Evolutionary conservation across 2,329 filamentous ascomycete genomes (phyloP).

Genomic region (Colletotrichum brevisporum): DNA sequence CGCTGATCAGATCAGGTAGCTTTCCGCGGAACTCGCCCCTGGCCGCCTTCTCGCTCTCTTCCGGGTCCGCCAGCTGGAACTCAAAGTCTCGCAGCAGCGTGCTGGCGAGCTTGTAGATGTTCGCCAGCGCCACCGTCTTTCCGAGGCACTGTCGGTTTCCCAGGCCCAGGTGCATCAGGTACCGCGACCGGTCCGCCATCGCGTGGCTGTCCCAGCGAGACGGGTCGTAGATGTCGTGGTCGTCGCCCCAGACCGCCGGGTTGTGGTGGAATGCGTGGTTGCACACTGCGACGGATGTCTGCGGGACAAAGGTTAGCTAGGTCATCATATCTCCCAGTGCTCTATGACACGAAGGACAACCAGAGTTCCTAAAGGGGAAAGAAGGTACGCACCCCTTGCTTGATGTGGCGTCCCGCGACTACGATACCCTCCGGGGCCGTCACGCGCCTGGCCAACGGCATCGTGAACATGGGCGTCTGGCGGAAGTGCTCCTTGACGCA

Average conservation of each 20-base stretch:
- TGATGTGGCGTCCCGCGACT: slow-evolving; percentile 17
- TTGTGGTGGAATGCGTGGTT: slow-evolving; percentile 32
- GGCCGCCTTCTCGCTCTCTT: neutral
- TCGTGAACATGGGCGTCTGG: slow-evolving; percentile 19
- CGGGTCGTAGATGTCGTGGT: slow-evolving; percentile 12
- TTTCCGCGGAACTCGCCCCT: neutral
- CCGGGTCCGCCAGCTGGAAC: slow-evolving; percentile 12
- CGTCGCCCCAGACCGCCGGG: slow-evolving; percentile 16
- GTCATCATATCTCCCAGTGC: too few relatives aligned
- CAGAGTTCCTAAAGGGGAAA: too few relatives aligned
- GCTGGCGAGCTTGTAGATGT: slow-evolving; percentile 30
- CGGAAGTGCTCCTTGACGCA: slow-evolving; percentile 36
- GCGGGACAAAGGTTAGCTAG: rapidly evolving
- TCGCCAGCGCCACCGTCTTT: slow-evolving; percentile 26
- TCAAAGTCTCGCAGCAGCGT: slow-evolving; percentile 20
- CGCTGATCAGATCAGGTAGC: slow-evolving; percentile 11
- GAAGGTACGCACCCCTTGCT: slow-evolving; percentile 11
- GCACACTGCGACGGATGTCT: slow-evolving; percentile 30
- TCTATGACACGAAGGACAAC: too few relatives aligned
- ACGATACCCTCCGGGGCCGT: slow-evolving; percentile 23
- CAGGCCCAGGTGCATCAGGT: slow-evolving; percentile 32
- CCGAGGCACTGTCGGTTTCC: slow-evolving; percentile 30
- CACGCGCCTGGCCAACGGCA: slow-evolving; percentile 28
- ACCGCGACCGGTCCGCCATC: slow-evolving; percentile 16
- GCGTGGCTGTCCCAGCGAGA: slow-evolving; percentile 17